Conservation (phyloP, 139 green algal genomes). For the Chlorella sp. region DNA sequence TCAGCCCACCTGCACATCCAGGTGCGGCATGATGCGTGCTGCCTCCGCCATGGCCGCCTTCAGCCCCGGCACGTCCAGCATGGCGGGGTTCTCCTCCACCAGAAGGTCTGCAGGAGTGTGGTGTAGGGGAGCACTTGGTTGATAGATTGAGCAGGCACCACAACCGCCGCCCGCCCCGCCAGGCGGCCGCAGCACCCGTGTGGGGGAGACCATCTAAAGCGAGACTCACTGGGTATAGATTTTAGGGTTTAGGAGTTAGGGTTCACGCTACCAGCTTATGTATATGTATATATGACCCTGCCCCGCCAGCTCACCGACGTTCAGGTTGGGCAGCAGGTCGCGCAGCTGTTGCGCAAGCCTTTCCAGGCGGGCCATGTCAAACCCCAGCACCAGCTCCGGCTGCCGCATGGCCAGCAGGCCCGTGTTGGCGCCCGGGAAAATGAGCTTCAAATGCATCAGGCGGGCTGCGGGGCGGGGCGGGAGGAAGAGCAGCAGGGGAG, state of each 20-base stretch:
- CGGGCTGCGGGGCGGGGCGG: background rate
- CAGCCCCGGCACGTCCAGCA: conserved; percentile 77
- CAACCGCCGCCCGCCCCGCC: too few species aligned
- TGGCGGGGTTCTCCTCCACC: conserved; percentile 67
- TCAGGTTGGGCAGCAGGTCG: conserved; percentile 66
- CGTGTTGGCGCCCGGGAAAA: conserved; percentile 73
- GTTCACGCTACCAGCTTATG: too few species aligned
- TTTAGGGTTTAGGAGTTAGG: too few species aligned
- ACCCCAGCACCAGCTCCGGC: conserved; percentile 63
- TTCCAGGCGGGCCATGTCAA: conserved; percentile 52
- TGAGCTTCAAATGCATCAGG: conserved; percentile 66
- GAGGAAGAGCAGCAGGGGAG: background rate
- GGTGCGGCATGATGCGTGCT: conserved; percentile 61
- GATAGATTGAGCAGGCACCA: too few species aligned
- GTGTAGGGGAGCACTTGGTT: too few species aligned
- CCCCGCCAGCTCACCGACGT: conserved; percentile 46
- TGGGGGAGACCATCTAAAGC: too few species aligned
- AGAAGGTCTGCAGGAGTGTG: conserved; percentile 48
- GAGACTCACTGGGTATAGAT: too few species aligned
- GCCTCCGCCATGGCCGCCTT: conserved; percentile 62
- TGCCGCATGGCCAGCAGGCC: conserved; percentile 60
- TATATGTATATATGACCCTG: too few species aligned
- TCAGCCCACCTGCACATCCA: conserved; percentile 53
- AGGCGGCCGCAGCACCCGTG: too few species aligned
- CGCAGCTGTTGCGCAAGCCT: conserved; percentile 47